phyloP scores from a whole-genome alignment of 2,329 filamentous ascomycete species.

The Epichloe uncinata region DNA sequence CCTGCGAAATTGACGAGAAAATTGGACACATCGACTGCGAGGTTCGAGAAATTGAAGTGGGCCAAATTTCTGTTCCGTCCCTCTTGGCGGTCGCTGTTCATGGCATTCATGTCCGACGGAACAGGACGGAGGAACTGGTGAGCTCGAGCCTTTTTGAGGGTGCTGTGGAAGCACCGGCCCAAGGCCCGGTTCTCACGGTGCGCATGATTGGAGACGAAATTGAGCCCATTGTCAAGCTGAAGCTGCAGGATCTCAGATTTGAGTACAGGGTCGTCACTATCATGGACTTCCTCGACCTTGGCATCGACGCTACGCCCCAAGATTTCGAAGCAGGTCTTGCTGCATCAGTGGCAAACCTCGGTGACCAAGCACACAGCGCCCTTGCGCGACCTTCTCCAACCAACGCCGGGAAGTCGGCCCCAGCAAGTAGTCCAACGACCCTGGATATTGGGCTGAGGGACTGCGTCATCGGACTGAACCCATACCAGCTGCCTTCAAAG shows the following conservation, averaged over 20 bases:
- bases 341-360: slow-evolving; percentile 65
- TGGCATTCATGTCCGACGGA: slow-evolving; percentile 47
- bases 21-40: slow-evolving; percentile 51
- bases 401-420: slow-evolving; percentile 12
- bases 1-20: slow-evolving; percentile 50
- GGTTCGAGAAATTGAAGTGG: slow-evolving; percentile 53
- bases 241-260: slow-evolving; percentile 68
- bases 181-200: slow-evolving; percentile 57
- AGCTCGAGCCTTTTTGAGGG: slow-evolving; percentile 29
- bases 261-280: slow-evolving; percentile 82
- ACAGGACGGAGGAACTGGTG: slow-evolving; percentile 57
- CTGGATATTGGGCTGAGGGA: slow-evolving; percentile 68
- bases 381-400: slow-evolving; percentile 18
- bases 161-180: slow-evolving; percentile 14
- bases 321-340: slow-evolving; percentile 66
- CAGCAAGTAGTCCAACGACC: slow-evolving; percentile 42
- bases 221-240: slow-evolving; percentile 79
- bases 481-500: slow-evolving; percentile 61
- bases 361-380: slow-evolving; percentile 45
- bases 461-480: slow-evolving; percentile 75
- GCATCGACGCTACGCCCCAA: slow-evolving; percentile 52
- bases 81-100: slow-evolving; percentile 67
- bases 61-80: slow-evolving; percentile 74
- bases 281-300: slow-evolving; percentile 63
- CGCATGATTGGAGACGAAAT: slow-evolving; percentile 89